Base-by-base conservation (phyloP, 2,329 filamentous ascomycete genomes). In the Corynespora cassiicola region DNA sequence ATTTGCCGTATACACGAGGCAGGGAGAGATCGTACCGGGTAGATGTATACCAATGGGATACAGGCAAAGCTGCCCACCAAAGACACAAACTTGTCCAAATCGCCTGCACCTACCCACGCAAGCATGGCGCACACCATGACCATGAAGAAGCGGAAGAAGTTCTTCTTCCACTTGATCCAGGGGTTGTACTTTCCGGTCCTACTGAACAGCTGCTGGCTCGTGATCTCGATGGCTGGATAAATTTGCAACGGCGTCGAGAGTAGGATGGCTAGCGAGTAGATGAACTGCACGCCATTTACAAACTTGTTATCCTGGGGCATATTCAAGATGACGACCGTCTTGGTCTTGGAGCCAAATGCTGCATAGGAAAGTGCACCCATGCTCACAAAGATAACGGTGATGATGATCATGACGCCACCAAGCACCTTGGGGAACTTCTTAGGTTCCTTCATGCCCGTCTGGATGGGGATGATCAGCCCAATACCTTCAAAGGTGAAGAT, bases 151-250 rank as follows among this genome's bases (percentile, higher is more conserved):
- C 94, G 86, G 76, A 96, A 99, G 21, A 87, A 75, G 57, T 99
- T 99, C 83, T 99, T 99, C 78, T 97, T 88, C 94, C 94, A 99
- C 75, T 99, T 99, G 76, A 99, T 95, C 64, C 89, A 94, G 1
- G 90, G 91, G 65, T 97, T 96, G 74, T 96, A 96, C 72, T 99
- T 99, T 56, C 94, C 91, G 47, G 90, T 96, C 63, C 87, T 81
- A 16, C 88, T 95, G 69, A 97, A 99, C 6, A 97, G 78, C 52
- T 90, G 90, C 56, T 95, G 96, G 71, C 95, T 91, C 21, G 89
- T 90, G 61, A 99, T 99, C 63, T 92, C 87, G 60, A 99, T 97
- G 27, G 94, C 94, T 0, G 94, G 94, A 77, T 97, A 99, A 54
- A 99, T 91, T 65, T 99, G 95, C 42, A 99, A 75, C 5, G 94